phyloP scores from a whole-genome alignment of 805 yeast species.

The Metschnikowia gruessii region DNA sequence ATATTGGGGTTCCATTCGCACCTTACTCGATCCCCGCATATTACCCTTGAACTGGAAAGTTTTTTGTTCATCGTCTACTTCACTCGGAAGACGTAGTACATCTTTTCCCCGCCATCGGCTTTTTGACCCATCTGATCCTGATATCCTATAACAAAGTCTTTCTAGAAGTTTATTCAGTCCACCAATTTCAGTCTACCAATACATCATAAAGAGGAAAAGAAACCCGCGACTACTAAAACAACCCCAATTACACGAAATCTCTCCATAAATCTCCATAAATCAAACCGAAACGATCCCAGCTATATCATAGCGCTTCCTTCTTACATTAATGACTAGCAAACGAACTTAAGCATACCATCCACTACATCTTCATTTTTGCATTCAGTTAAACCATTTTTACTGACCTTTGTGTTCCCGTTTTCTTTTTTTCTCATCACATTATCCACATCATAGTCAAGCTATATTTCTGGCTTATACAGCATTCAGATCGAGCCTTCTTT shows the following conservation, averaged over 20 bases:
- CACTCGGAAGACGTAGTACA: neutral
- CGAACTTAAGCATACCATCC: slow-evolving; percentile 5
- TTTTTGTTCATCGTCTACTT: neutral
- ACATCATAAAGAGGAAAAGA: neutral
- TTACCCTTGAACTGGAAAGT: neutral
- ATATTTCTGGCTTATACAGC: neutral
- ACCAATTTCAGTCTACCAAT: neutral
- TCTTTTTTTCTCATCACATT: neutral
- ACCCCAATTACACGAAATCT: too few species aligned
- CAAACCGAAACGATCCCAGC: neutral
- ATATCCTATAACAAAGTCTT: neutral
- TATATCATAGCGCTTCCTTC: neutral
- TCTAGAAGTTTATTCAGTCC: neutral
- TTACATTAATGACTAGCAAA: slow-evolving; percentile 10
- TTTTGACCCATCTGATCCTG: neutral
- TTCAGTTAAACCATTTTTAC: neutral
- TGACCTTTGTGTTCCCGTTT: neutral
- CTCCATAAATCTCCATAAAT: too few species aligned
- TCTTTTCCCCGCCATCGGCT: slow-evolving; percentile 4
- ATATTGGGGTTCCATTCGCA: neutral
- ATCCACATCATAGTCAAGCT: neutral
- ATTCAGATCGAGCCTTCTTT: neutral
- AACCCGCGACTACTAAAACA: neutral
- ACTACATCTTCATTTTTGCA: slow-evolving; percentile 3
- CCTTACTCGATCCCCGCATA: neutral